phyloP scores from a whole-genome alignment of 2,329 filamentous ascomycete genomes.

The Hymenoscyphus repandus region DNA sequence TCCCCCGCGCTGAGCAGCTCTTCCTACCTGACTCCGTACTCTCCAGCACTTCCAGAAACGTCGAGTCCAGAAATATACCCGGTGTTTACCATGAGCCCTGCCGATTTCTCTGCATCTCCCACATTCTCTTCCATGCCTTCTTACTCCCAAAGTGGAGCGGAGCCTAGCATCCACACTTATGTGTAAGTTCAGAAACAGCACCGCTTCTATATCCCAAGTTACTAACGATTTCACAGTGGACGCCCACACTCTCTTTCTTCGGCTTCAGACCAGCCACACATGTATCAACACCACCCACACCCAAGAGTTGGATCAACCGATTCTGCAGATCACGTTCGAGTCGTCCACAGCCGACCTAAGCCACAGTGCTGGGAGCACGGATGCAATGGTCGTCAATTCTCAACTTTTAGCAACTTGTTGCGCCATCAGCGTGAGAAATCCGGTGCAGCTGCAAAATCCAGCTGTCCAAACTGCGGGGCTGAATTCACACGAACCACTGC shows the following conservation, averaged over 20 bases:
- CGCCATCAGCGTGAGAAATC: conserved; percentile 93
- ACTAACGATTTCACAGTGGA: conserved; percentile 9
- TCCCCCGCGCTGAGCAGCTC: conserved; percentile 25
- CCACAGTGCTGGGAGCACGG: conserved; percentile 97
- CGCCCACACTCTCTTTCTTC: conserved; percentile 29
- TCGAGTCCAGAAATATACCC: conserved; percentile 22
- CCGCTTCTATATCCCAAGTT: not conserved
- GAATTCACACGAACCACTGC: conserved; percentile 89
- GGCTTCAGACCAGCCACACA: conserved; percentile 25
- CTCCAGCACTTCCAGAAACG: conserved; percentile 25
- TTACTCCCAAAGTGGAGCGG: conserved; percentile 22
- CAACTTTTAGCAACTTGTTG: conserved; percentile 90
- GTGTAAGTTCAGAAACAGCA: conserved; percentile 13
- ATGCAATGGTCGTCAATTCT: conserved; percentile 92
- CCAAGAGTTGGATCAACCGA: conserved; percentile 37
- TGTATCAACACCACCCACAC: conserved; percentile 30
- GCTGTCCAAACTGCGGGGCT: conserved; percentile 84
- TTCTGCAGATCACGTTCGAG: conserved; percentile 51
- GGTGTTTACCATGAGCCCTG: conserved; percentile 26
- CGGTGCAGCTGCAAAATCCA: conserved; percentile 81
- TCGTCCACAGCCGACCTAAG: conserved; percentile 77
- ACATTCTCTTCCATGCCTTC: conserved; percentile 21
- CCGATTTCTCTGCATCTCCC: conserved; percentile 16
- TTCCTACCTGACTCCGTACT: conserved; percentile 27
- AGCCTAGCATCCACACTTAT: conserved; percentile 24